phyloP scores from a whole-genome alignment of 306 rosid genomes.

The Prunus mongolica region DNA sequence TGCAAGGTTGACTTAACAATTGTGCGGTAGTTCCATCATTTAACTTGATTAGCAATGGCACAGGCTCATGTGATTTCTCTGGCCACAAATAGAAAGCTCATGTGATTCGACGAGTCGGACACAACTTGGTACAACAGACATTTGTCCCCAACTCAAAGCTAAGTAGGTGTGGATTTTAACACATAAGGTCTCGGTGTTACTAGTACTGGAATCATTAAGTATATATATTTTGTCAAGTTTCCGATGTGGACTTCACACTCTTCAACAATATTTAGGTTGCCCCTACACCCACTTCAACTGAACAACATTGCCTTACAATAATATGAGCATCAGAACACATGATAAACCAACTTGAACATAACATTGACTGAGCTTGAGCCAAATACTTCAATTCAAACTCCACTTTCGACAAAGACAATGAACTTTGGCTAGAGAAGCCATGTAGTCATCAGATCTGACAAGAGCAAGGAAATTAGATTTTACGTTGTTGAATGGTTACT shows the following conservation, averaged over 20 bases:
- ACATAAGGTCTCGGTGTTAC: no score
- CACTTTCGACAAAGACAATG: slow-evolving; percentile 79
- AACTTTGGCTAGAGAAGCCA: slow-evolving; percentile 86
- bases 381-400: slow-evolving; percentile 30
- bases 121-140: neutral
- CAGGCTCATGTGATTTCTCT: neutral
- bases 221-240: no score
- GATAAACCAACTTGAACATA: neutral
- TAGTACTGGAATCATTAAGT: no score
- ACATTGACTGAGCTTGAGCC: neutral
- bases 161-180: no score
- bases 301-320: neutral
- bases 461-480: slow-evolving; percentile 14
- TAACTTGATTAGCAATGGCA: neutral
- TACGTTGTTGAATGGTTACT: neutral
- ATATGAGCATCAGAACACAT: neutral
- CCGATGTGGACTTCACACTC: no score
- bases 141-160: no score
- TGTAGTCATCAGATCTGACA: slow-evolving; percentile 86
- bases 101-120: neutral
- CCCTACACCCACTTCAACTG: neutral
- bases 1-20: neutral
- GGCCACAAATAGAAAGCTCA: neutral
- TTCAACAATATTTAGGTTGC: neutral
- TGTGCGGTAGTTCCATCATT: neutral